These are phyloP conservation scores for Saccharum hybrid DNA, from an alignment of 202 grass and related monocot species.

Conservation along the genomic window DNA sequence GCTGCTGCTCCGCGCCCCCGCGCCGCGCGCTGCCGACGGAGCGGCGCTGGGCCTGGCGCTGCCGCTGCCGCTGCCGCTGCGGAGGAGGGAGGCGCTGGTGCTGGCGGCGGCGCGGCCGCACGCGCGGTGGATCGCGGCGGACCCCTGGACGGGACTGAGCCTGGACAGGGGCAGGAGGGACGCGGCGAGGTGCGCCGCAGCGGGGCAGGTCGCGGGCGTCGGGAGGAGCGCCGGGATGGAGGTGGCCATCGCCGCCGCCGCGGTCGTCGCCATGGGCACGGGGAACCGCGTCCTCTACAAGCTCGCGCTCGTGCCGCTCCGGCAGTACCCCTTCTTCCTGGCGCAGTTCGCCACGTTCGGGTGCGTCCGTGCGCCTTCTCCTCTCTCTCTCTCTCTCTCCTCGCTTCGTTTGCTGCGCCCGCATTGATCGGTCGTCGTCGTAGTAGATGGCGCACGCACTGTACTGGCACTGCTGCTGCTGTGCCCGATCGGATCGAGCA, in stretches of 20 bases:
- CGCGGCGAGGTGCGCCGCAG: slow-evolving; percentile 33
- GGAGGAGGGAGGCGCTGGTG: slow-evolving; percentile 34
- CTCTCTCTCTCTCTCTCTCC: not conserved
- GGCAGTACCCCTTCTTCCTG: slow-evolving; percentile 83
- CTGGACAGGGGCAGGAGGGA: not conserved
- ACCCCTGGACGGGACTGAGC: not conserved
- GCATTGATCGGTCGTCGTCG: not conserved
- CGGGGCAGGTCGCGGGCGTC: slow-evolving; percentile 50
- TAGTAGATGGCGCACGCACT: not conserved
- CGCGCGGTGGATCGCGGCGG: slow-evolving; percentile 38
- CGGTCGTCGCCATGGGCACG: slow-evolving; percentile 66
- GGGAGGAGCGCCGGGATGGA: slow-evolving; percentile 47
- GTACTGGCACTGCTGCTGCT: not conserved
- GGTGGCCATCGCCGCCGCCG: slow-evolving; percentile 52
- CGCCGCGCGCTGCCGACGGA: slow-evolving; percentile 5
- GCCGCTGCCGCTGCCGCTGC: slow-evolving; percentile 4
- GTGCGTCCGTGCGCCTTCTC: slow-evolving; percentile 51
- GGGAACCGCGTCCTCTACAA: slow-evolving; percentile 89
- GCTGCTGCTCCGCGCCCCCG: slow-evolving; percentile 3
- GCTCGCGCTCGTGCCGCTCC: slow-evolving; percentile 78
- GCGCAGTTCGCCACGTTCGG: slow-evolving; percentile 84
- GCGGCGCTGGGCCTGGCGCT: not conserved
- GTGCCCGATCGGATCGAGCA: slow-evolving; percentile 32
- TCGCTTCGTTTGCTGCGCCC: not conserved
- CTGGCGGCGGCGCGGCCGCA: not conserved